Base-by-base conservation (phyloP, 2,329 filamentous ascomycete species). In the Coniella lustricola region DNA sequence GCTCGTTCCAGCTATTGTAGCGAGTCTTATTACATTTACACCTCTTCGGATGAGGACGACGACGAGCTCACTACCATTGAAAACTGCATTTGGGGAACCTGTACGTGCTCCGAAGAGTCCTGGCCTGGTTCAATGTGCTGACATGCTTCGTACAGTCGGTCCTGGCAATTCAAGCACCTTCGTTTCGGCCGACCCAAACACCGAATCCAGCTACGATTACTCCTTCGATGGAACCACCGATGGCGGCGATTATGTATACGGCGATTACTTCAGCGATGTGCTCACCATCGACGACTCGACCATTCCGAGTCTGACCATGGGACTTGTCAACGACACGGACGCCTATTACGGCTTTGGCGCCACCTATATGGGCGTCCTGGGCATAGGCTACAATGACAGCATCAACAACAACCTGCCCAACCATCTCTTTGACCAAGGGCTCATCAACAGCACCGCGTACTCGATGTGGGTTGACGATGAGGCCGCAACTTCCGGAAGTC, bases 381-480 rank as follows among this genome's bases (percentile, higher is more conserved):
- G 62, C 9, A 56, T 65, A 3, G 63, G 63, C 13, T 51, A 52
- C 46, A 63, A 64, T 47, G 20, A 38, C 7, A 54, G 50, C 20
- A 35, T 38, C 4, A 32, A 37, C 8, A 51, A 46, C 31, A 49
- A 39, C 22, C 59, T 62, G n/a, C 51, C 55, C n/a, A 58, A 64
- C 48, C 57, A 57, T 18, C 47, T 64, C 32, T 52, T 62, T 14
- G 51, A 52, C 9, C 44, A 52, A 3, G 60, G 59, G 17, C 54
- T 59, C 29, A 61, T 62, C 50, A 55, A 56, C 36, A 59, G 55
- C 14, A 56, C 55, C 13, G 59, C 60, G 14, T 65, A 61, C 51
- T 64, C 62, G 50, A 58, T 65, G 50, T 65, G 62, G 62, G 55
- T 65, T 13, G 57, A 65, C 49, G 51, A 58, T 36, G 48, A 55